These are phyloP conservation scores for Boletus pseudopeckii DNA, from an alignment of 768 basidiomycete species.

Conservation along the genomic window DNA sequence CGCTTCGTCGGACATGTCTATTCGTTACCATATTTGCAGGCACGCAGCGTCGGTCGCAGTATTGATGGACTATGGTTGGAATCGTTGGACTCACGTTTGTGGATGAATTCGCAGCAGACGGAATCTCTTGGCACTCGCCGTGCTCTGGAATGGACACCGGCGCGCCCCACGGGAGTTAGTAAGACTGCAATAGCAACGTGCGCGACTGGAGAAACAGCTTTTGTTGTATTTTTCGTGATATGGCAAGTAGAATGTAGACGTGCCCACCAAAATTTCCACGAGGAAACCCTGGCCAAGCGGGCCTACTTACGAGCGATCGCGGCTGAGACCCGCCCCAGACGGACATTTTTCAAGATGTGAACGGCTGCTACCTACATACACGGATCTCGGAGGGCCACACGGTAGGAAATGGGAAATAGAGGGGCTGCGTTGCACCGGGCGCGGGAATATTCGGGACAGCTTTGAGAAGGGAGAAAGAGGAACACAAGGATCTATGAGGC, in stretches of 20 bases:
- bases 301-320: too few relatives aligned
- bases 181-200: neutral
- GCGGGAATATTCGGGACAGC: constrained; percentile 11
- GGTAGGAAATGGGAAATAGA: neutral
- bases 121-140: too few relatives aligned
- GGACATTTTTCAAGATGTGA: neutral
- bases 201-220: neutral
- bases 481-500: neutral
- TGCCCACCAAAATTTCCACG: too few relatives aligned
- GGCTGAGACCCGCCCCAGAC: neutral
- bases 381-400: neutral
- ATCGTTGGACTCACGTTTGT: neutral
- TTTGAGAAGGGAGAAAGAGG: neutral
- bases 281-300: too few relatives aligned
- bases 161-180: neutral
- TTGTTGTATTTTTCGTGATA: too few relatives aligned
- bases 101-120: neutral
- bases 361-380: too few relatives aligned
- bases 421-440: neutral
- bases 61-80: neutral
- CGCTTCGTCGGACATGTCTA: neutral
- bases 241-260: too few relatives aligned
- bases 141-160: neutral
- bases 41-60: neutral
- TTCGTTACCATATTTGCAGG: neutral